Evolutionary conservation across 345 rosid genomes (phyloP).

Genomic region (Pistacia atlantica): DNA sequence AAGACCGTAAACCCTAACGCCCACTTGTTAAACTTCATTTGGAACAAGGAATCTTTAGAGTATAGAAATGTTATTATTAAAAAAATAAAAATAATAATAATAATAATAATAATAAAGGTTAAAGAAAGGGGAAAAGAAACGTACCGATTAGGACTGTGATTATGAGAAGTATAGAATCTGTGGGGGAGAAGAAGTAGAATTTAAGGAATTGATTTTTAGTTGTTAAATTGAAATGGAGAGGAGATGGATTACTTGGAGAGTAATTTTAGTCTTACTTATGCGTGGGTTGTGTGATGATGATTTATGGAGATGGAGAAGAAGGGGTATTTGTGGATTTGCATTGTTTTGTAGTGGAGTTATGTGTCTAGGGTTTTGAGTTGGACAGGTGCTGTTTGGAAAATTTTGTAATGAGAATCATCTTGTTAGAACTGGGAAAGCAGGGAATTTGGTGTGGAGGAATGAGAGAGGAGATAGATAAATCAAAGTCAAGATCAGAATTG

Average conservation of each 20-base stretch:
- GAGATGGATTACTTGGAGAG: background rate
- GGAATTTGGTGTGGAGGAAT: background rate
- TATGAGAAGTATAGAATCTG: constrained; percentile 49
- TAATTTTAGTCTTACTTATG: background rate
- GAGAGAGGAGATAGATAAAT: background rate
- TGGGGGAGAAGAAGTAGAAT: background rate
- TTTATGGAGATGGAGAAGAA: background rate
- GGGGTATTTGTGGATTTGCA: constrained; percentile 28
- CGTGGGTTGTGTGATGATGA: background rate
- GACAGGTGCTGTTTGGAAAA: background rate
- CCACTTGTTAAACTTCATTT: constrained; percentile 30
- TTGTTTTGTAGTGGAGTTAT: background rate
- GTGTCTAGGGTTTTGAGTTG: background rate
- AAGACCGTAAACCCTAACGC: constrained; percentile 35
- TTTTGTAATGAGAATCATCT: background rate
- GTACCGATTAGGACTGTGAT: constrained; percentile 61
- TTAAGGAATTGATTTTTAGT: background rate
- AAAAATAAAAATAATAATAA: too few species aligned
- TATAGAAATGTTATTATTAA: background rate
- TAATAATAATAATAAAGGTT: background rate
- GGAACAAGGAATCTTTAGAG: constrained; percentile 11
- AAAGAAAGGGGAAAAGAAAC: constrained; percentile 20
- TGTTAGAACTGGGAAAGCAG: background rate
- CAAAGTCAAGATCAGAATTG: too few species aligned
- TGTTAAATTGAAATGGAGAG: background rate